Conservation (phyloP, 2,329 filamentous ascomycete species). For the Alternaria novae-zelandiae region DNA sequence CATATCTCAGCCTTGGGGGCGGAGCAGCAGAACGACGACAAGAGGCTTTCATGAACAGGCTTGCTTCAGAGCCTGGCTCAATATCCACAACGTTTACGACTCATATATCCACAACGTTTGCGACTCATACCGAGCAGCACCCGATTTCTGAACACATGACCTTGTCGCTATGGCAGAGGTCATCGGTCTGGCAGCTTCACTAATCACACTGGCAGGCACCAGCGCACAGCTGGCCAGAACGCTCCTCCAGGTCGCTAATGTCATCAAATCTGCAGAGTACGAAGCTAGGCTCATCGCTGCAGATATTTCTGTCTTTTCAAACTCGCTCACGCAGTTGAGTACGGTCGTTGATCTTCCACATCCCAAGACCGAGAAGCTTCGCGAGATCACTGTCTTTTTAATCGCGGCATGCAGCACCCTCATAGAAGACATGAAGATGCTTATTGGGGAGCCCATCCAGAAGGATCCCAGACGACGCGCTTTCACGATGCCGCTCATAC, state of each 20-base stretch:
- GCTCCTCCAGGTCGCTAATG: neutral
- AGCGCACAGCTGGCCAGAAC: neutral
- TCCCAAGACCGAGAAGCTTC: neutral
- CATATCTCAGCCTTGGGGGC: no score
- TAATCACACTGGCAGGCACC: neutral
- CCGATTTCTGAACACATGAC: no score
- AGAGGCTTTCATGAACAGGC: no score
- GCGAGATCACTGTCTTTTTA: neutral
- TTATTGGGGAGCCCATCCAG: neutral
- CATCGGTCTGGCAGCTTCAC: neutral
- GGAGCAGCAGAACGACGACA: no score
- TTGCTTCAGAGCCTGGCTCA: no score
- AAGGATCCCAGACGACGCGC: rapidly evolving
- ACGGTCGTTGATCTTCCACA: neutral
- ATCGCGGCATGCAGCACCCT: neutral
- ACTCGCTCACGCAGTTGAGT: neutral
- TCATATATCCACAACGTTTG: no score
- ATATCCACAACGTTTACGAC: no score
- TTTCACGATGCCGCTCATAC: neutral
- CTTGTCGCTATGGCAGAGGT: neutral
- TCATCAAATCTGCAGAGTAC: neutral
- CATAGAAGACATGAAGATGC: neutral
- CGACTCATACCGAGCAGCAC: no score
- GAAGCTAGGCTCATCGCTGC: neutral
- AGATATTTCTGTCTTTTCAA: neutral